Percentiles rank a stretch among this genome's conserved stretches.
Conservation (phyloP, 192 early-diverging fungal genomes). For the Coemansia sp. region DNA sequence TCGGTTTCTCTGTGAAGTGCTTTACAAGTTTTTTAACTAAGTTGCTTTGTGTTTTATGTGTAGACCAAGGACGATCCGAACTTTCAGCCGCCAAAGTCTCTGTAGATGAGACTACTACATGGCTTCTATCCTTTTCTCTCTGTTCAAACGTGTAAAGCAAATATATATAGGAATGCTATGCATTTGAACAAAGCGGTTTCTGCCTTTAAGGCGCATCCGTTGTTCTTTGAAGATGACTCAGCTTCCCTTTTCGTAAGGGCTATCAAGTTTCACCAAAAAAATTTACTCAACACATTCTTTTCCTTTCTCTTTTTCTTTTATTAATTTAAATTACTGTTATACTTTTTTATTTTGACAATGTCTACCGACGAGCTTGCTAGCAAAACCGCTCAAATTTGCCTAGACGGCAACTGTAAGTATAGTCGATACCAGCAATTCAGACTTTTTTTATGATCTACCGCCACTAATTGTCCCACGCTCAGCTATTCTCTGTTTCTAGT, state of each 20-base stretch:
- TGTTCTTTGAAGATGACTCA: neutral
- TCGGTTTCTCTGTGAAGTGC: too few relatives aligned
- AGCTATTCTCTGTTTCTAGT: constrained; percentile 17
- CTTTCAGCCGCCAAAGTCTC: constrained; percentile 58
- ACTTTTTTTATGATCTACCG: neutral
- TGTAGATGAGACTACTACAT: constrained; percentile 13
- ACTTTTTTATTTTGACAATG: constrained; percentile 20
- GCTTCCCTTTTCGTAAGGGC: neutral
- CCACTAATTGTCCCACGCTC: neutral
- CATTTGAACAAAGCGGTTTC: neutral
- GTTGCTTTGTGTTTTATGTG: neutral
- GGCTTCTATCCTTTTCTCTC: neutral
- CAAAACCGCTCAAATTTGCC: constrained; percentile 32
- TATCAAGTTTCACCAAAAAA: neutral
- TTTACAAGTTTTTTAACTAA: neutral
- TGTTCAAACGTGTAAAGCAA: neutral
- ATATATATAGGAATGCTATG: neutral
- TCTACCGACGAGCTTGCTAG: constrained; percentile 33
- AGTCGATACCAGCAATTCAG: neutral
- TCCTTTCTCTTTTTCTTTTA: neutral
- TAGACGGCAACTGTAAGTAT: constrained; percentile 39
- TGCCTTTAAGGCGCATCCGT: neutral
- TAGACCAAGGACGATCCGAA: constrained; percentile 46
- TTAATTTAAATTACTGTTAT: neutral
- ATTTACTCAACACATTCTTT: neutral